phyloP scores from a whole-genome alignment of 768 basidiomycete genomes.

The Coprinellus micaceus region DNA sequence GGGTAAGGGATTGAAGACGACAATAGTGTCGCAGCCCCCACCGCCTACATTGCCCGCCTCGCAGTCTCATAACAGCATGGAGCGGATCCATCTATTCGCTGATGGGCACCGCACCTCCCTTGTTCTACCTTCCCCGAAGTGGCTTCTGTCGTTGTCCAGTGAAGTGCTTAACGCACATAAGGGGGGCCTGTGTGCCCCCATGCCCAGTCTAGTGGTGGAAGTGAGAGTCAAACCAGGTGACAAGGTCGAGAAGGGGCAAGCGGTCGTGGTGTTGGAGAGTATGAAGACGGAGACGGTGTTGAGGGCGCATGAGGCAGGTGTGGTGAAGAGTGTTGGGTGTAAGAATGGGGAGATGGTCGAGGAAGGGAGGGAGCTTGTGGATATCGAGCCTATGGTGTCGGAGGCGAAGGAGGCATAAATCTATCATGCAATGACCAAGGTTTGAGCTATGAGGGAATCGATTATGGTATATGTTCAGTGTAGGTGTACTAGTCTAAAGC shows the following conservation, averaged over 20 bases:
- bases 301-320: conserved; percentile 63
- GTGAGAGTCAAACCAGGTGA: conserved; percentile 78
- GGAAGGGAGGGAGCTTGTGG: conserved; percentile 76
- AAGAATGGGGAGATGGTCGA: conserved; percentile 89
- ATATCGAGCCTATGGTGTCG: conserved; percentile 51
- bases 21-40: conserved; percentile 69
- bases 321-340: conserved; percentile 70
- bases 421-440: not conserved
- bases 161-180: conserved; percentile 53
- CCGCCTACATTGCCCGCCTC: conserved; percentile 52
- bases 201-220: conserved; percentile 93
- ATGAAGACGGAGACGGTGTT: conserved; percentile 98
- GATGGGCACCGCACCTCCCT: conserved; percentile 63
- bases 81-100: conserved; percentile 74
- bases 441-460: no score
- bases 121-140: conserved; percentile 63
- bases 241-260: conserved; percentile 74
- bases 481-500: no score
- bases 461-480: no score
- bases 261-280: conserved; percentile 82
- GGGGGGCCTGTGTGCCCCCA: conserved; percentile 75
- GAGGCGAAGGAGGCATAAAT: not conserved
- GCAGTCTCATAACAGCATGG: conserved; percentile 52
- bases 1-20: conserved; percentile 49
- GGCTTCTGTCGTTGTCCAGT: conserved; percentile 64